These are phyloP conservation scores for Solanum neorickii DNA, from an alignment of 257 asterid genomes.

Conservation along the genomic window DNA sequence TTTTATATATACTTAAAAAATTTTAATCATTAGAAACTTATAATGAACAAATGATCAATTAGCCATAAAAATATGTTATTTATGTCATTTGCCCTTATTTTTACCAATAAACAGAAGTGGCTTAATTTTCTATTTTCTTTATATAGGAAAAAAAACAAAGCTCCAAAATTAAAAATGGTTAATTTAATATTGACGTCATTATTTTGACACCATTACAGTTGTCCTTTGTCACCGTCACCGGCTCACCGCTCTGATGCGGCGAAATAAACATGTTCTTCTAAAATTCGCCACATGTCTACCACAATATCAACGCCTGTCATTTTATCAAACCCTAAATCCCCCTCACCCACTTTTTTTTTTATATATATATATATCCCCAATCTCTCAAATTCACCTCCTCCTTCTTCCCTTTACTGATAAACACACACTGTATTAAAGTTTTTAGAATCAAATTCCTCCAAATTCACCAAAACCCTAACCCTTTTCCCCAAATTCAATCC, in stretches of 20 bases:
- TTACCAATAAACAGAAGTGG: too few species aligned
- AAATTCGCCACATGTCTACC: not conserved
- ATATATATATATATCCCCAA: not conserved
- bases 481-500: not conserved
- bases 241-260: not conserved
- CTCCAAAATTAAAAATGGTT: too few species aligned
- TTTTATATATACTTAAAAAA: too few species aligned
- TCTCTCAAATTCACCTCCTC: not conserved
- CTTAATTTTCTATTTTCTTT: too few species aligned
- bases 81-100: too few species aligned
- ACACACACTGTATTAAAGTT: not conserved
- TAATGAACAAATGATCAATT: too few species aligned
- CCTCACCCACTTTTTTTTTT: too few species aligned
- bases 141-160: too few species aligned
- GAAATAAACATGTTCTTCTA: not conserved
- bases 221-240: not conserved
- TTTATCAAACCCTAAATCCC: not conserved
- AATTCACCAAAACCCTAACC: not conserved
- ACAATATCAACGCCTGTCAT: not conserved
- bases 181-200: not conserved
- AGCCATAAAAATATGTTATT: too few species aligned
- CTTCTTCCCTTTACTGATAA: not conserved
- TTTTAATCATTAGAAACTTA: too few species aligned
- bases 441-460: not conserved
- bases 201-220: not conserved